Conservation (phyloP, 441 rosid genomes). For the Euphorbia corollata region DNA sequence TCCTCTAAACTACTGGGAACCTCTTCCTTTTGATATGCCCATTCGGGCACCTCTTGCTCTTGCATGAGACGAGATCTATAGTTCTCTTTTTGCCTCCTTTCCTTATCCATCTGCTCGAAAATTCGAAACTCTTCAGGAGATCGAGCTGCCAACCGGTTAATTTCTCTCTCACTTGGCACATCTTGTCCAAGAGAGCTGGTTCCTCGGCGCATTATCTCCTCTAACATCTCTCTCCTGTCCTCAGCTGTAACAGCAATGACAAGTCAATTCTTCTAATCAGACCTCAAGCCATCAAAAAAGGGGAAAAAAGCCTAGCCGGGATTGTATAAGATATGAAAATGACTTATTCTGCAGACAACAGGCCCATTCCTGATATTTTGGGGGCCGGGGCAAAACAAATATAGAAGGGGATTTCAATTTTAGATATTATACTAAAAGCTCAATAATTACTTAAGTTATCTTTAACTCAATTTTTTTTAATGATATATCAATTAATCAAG, state of each 20-base stretch:
- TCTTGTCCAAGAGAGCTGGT: slow-evolving; percentile 91
- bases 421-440: too few species aligned
- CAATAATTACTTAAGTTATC: too few species aligned
- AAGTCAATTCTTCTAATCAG: slow-evolving; percentile 14
- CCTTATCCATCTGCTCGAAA: slow-evolving; percentile 96
- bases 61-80: slow-evolving; percentile 90
- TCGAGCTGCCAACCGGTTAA: slow-evolving; percentile 92
- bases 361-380: too few species aligned
- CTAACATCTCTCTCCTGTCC: slow-evolving; percentile 93
- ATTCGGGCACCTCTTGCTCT: slow-evolving; percentile 96
- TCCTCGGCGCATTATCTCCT: slow-evolving; percentile 95
- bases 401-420: too few species aligned
- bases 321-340: background rate
- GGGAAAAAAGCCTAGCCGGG: background rate
- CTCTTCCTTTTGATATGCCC: slow-evolving; percentile 76
- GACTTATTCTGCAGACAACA: background rate
- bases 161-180: slow-evolving; percentile 98
- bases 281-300: slow-evolving; percentile 9
- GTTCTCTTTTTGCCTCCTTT: slow-evolving; percentile 76
- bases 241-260: slow-evolving; percentile 55
- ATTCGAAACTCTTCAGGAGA: slow-evolving; percentile 77
- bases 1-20: slow-evolving; percentile 47
- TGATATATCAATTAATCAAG: too few species aligned
- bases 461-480: too few species aligned
- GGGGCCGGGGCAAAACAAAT: too few species aligned